Evolutionary conservation across 2,329 filamentous ascomycete species (phyloP).

Genomic region (Cladosporium sp.): DNA sequence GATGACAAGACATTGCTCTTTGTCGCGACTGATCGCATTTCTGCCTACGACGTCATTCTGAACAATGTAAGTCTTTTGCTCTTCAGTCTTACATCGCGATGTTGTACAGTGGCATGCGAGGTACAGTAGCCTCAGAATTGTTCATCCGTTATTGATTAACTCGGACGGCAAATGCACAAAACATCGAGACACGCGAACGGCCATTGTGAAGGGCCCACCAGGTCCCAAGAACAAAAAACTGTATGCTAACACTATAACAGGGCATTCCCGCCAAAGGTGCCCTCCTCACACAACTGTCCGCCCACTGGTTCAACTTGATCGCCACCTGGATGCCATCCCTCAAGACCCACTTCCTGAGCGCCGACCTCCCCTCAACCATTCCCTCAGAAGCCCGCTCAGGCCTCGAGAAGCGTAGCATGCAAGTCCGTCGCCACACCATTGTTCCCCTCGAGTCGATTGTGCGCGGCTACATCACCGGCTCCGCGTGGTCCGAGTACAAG

Average conservation of each 20-base stretch:
- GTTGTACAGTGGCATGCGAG: neutral
- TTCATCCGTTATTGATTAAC: neutral
- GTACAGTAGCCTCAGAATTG: neutral
- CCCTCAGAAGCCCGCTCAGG: conserved; percentile 27
- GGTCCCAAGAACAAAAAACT: neutral
- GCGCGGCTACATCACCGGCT: conserved; percentile 86
- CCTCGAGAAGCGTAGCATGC: conserved; percentile 69
- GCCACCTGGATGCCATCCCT: conserved; percentile 57
- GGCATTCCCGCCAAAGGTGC: conserved; percentile 68
- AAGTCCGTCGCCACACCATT: conserved; percentile 70
- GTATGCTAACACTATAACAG: conserved; percentile 39
- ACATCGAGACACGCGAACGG: neutral
- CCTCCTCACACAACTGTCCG: conserved; percentile 66
- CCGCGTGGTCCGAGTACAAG: conserved; percentile 78
- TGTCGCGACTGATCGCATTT: conserved; percentile 85
- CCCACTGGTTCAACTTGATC: conserved; percentile 68
- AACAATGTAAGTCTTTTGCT: conserved; percentile 59
- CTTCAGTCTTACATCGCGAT: neutral
- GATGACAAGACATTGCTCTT: conserved; percentile 73
- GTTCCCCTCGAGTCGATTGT: conserved; percentile 82
- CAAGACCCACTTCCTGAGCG: conserved; percentile 63
- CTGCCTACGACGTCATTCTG: conserved; percentile 91
- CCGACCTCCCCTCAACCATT: conserved; percentile 56
- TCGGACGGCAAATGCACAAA: neutral
- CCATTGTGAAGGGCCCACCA: neutral